Conservation (phyloP, 306 rosid species). For the Sesbania bispinosa region DNA sequence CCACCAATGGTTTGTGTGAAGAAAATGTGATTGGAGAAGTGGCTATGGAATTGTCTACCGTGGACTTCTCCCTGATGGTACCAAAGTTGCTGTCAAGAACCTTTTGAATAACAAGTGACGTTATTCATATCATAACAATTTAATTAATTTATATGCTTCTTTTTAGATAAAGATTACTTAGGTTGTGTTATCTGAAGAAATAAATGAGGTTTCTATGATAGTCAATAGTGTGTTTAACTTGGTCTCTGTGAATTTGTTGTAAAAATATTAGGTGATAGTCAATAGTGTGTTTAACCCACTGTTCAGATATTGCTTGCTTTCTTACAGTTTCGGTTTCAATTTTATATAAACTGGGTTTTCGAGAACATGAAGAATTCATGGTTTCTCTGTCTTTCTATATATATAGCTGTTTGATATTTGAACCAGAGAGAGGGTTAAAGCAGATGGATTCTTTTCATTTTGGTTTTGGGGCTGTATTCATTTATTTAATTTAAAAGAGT, state of each 20-base stretch:
- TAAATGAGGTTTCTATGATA: no score
- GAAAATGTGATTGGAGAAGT: conserved; percentile 92
- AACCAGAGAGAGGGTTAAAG: background rate
- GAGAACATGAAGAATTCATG: background rate
- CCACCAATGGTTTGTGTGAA: conserved; percentile 71
- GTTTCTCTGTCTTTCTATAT: background rate
- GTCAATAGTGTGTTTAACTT: no score
- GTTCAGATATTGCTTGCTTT: background rate
- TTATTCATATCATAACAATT: no score
- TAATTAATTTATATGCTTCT: no score
- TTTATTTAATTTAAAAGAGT: background rate
- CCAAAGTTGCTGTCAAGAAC: conserved; percentile 81
- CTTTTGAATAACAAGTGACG: conserved; percentile 90
- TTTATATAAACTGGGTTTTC: background rate
- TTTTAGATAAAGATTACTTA: no score
- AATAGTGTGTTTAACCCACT: background rate
- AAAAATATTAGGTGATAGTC: background rate
- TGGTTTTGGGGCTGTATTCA: background rate
- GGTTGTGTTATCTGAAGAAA: no score
- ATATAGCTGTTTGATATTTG: background rate
- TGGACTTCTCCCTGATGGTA: conserved; percentile 73
- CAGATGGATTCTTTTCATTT: background rate
- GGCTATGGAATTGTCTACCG: conserved; percentile 93
- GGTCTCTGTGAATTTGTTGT: background rate
- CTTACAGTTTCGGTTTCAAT: background rate